Conservation (phyloP, 352 stramenopile genomes). For the Peronospora farinosa region DNA sequence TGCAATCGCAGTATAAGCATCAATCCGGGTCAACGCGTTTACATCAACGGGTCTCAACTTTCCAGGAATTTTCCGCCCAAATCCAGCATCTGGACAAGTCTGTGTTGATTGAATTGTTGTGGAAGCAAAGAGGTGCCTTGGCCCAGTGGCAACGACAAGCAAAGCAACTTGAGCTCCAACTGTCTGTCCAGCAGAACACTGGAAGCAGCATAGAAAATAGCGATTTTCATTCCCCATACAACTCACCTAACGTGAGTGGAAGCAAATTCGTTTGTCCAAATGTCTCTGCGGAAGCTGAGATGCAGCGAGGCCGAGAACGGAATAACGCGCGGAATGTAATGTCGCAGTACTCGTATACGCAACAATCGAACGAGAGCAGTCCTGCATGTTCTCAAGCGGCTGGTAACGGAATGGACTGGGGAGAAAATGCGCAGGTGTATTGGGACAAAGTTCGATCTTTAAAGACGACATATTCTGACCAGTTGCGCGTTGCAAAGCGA, state of each 20-base stretch:
- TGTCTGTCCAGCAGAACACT: conserved; percentile 24
- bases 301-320: conserved; percentile 40
- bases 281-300: conserved; percentile 41
- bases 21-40: conserved; percentile 27
- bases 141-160: conserved; percentile 55
- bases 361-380: conserved; percentile 19
- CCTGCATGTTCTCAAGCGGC: conserved; percentile 13
- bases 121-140: conserved; percentile 59
- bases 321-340: conserved; percentile 25
- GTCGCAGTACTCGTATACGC: conserved; percentile 17
- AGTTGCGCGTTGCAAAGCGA: conserved; percentile 55
- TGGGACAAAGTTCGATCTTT: conserved; percentile 66
- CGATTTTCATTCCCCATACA: conserved; percentile 33
- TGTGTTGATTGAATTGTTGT: conserved; percentile 62
- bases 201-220: conserved; percentile 15
- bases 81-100: conserved; percentile 64
- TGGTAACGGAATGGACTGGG: conserved; percentile 7
- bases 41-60: conserved; percentile 25
- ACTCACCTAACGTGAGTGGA: conserved; percentile 22
- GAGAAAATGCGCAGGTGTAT: conserved; percentile 46
- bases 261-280: conserved; percentile 24
- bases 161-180: conserved; percentile 46
- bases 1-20: conserved; percentile 26
- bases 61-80: conserved; percentile 62
- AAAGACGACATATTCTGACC: conserved; percentile 39